Evolutionary conservation across 192 early-diverging fungal genomes (phyloP), one percentile per base, ranked within the genome.

Genomic region (Rhizophagus clarus): DNA sequence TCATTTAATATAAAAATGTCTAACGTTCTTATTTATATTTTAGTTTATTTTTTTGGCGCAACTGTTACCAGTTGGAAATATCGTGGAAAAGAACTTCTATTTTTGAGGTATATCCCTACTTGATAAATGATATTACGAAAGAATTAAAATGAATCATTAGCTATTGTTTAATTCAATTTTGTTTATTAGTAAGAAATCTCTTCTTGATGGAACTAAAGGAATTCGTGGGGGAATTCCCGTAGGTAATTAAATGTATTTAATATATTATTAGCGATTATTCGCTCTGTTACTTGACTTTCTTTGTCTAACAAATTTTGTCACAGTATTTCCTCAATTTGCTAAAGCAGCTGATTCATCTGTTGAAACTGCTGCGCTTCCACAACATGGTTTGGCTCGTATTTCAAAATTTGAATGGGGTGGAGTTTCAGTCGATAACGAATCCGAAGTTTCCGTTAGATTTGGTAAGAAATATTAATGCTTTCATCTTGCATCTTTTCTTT

Each of bases 31-130:
- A 3, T 26, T 77, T 61, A 9, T 42, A 42, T 7, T 86, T n/a
- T 61, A 79, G 68, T 72, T 34, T 80, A 86, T 60, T 75, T 81
- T 61, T 86, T 64, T 51, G 97, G 98, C 9, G 95, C 97, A 32
- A 98, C 98, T 1, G 87, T 99, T 64, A 99, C 95, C 1, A 93
- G 92, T 45, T 99, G 97, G 96, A 92, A 90, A 70, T 86, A 88
- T 66, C 81, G 83, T 37, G 94, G 89, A 51, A 74, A 87, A 66
- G 96, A 99, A 80, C 89, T 90, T 79, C 87, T 99, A 74, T 99
- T 97, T 83, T 85, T 98, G 62, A 93, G 91, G 91, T 92, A 82
- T 5, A 42, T 11, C 40, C 15, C 5, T 34, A 34, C 34, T 34
- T 34, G 34, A 4, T 34, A 6, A 2, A 34, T 0, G 34, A 34